Evolutionary conservation across 495 filamentous ascomycete genomes (phyloP), one percentile per base, ranked within the genome.

Genomic region (Aspergillus bertholletiae): DNA sequence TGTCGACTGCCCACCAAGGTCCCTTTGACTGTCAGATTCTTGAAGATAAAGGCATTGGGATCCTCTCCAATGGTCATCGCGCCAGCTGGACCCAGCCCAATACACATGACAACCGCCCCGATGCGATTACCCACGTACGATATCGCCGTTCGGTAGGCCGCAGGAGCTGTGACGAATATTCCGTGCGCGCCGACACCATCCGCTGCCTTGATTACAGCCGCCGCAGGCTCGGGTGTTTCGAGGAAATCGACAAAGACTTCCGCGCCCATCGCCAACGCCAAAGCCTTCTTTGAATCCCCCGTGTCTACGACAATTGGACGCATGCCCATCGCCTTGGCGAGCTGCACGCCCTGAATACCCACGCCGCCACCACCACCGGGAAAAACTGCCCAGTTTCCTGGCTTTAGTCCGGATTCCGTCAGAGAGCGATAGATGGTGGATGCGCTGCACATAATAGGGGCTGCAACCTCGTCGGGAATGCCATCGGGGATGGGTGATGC

Each of bases 401-500:
- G 62, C 46, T 74, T 69, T 7, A 83, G 81, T 43, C 74, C 73
- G 12, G 74, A 76, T 58, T 85, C 84, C 9, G 71, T 59, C 17
- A 84, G 64, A 11, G 77, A 82, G 15, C 76, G 70, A 57, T 84
- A 82, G 2, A 78, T 72, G 8, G 81, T 83, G 12, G 82, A 73
- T 2, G 80, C 80, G 23, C 78, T 82, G 67, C 81, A 85, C 59
- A 84, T 75, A 60, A 85, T 76, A 0, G 85, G 85, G 1, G 82
- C 85, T 5, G 84, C 84, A 18, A 81, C 59, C 41, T 79, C 80
- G 21, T 80, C 80, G 1, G 71, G 69, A n/a, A 88, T 67, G 5
- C 66, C 73, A 13, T 85, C 84, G 5, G 86, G 85, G 56, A 88
- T 85, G 2, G 81, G 84, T 0, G 85, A 85, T 3, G 86, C 83